These are phyloP conservation scores for Stellera chamaejasme DNA, from an alignment of 345 rosid species.

Conservation along the genomic window DNA sequence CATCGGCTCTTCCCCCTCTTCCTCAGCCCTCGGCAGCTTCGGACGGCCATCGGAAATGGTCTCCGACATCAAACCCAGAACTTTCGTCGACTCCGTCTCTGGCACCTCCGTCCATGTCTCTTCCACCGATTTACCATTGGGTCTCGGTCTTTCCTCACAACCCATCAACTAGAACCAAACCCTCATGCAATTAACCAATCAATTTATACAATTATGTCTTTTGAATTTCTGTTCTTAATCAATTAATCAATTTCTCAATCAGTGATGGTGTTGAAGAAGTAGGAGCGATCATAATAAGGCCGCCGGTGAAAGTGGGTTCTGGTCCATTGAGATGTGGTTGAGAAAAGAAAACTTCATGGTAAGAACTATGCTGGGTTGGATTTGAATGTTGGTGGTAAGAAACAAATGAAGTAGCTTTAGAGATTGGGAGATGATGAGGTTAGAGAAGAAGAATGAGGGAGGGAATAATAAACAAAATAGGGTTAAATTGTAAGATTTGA, in stretches of 20 bases:
- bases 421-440: too few relatives aligned
- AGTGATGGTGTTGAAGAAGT: slow-evolving; percentile 20
- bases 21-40: slow-evolving; percentile 43
- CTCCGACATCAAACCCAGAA: slow-evolving; percentile 35
- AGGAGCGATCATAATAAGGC: slow-evolving; percentile 57
- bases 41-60: slow-evolving; percentile 49
- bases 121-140: slow-evolving; percentile 55
- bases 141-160: slow-evolving; percentile 78
- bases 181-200: slow-evolving; percentile 48
- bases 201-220: slow-evolving; percentile 1
- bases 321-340: too few relatives aligned
- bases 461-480: too few relatives aligned
- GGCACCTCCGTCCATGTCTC: slow-evolving; percentile 31
- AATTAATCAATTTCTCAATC: too few relatives aligned
- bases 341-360: too few relatives aligned
- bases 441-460: too few relatives aligned
- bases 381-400: too few relatives aligned
- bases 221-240: neutral
- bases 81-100: slow-evolving; percentile 43
- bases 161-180: slow-evolving; percentile 81
- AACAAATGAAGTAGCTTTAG: too few relatives aligned
- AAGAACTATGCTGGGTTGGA: too few relatives aligned
- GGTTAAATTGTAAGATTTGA: too few relatives aligned
- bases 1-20: slow-evolving; percentile 43
- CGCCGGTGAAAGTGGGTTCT: slow-evolving; percentile 51